Evolutionary conservation across 2,329 filamentous ascomycete genomes (phyloP), one percentile per base, ranked within the genome.

Genomic region (Aphanoascus verrucosus): DNA sequence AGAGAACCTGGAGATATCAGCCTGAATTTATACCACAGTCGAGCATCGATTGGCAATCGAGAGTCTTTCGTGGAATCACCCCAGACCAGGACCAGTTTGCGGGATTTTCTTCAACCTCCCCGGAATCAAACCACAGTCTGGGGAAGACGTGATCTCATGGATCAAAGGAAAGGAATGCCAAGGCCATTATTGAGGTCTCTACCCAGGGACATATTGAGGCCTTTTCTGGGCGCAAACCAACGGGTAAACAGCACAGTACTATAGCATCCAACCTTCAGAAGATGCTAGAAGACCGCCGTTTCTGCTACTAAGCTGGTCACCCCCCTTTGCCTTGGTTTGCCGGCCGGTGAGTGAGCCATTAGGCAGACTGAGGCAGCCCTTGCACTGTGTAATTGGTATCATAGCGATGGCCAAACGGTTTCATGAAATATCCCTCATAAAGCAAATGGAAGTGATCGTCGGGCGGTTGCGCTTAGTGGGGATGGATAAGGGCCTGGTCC

Each of bases 81-180:
- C 42, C 50, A n/a, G 50, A 52, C 31, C 4, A 38, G 34, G 34
- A 46, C 8, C 12, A 34, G 5, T 32, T 46, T 52, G 50, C 23
- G 50, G 3, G 19, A 52, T 52, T 52, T 52, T 45, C 5, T 35
- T 17, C 23, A 34, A 7, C 2, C 15, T 23, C 19, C 11, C 14
- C 42, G 32, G 20, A 15, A 20, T 50, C 23, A 34, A 42, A 35
- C 23, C 9, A 40, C 9, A 5, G 17, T 31, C 4, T 28, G 15
- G 37, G 48, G 31, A 7, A 49, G 47, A 40, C 12, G 34, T 51
- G 28, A 43, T 44, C 38, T 34, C 11, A 42, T n/a, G 11, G 14
- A 12, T n/a, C 40, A 34, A 50, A 32, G 38, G 19, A 50, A 34
- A 9, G 14, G 20, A 8, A 20, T n/a, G 23, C 23, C 15, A 32